These are phyloP conservation scores for Colletotrichum navitas DNA, from an alignment of 2,329 filamentous ascomycete genomes.

Conservation along the genomic window DNA sequence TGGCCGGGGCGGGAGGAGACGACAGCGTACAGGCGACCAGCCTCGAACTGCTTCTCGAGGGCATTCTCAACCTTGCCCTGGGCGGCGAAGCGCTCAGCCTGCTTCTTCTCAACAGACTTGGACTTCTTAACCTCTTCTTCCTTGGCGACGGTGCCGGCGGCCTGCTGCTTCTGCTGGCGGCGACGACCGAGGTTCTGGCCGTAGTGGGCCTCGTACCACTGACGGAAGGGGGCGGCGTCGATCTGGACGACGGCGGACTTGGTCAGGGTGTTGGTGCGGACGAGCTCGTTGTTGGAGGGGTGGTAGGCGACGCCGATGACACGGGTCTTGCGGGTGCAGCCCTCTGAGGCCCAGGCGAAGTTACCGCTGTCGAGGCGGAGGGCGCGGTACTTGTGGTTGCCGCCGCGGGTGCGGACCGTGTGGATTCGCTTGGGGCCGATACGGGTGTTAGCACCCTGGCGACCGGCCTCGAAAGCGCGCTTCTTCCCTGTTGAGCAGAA, in stretches of 20 bases:
- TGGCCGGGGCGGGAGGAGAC: constrained; percentile 94
- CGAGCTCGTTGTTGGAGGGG: constrained; percentile 99
- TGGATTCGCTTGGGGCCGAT: constrained; percentile 97
- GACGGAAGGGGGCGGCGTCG: constrained; percentile 98
- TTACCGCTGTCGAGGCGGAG: constrained; percentile 99
- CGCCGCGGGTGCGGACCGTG: constrained; percentile 95
- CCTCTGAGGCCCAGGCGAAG: constrained; percentile 99
- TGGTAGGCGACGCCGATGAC: constrained; percentile 99
- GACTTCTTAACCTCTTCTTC: constrained; percentile 88
- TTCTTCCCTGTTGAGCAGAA: constrained; percentile 80
- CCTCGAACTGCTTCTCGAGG: constrained; percentile 99
- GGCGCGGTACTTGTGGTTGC: constrained; percentile 99
- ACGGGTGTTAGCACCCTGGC: constrained; percentile 99
- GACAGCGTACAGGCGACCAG: constrained; percentile 95
- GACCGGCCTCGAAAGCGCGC: constrained; percentile 99
- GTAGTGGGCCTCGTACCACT: constrained; percentile 99
- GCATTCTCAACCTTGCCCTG: constrained; percentile 92
- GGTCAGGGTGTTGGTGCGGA: constrained; percentile 99
- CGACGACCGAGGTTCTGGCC: constrained; percentile 88
- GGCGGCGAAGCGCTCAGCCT: constrained; percentile 85
- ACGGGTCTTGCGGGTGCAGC: constrained; percentile 98
- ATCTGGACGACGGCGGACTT: constrained; percentile 98
- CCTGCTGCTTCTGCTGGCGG: constrained; percentile 83
- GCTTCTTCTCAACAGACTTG: constrained; percentile 97
- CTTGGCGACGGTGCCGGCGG: constrained; percentile 66